These are phyloP conservation scores for Saturnispora dispora DNA, from an alignment of 805 yeast genomes.

Conservation along the genomic window DNA sequence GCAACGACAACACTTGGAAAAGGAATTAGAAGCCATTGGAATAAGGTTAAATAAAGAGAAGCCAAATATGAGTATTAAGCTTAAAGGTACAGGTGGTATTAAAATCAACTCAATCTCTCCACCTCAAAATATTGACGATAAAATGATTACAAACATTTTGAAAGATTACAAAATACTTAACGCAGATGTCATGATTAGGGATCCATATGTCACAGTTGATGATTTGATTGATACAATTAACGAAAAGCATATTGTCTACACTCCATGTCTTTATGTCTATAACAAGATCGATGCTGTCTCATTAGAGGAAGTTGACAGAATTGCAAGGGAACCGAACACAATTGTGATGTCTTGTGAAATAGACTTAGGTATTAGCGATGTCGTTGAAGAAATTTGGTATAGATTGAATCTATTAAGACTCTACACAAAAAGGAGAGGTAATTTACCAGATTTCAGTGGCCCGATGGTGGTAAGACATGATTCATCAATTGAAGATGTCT, in stretches of 20 bases:
- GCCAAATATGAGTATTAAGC: conserved; percentile 72
- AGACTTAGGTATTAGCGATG: conserved; percentile 78
- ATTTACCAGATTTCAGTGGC: conserved; percentile 69
- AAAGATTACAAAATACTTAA: conserved; percentile 86
- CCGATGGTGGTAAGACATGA: conserved; percentile 84
- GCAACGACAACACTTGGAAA: conserved; percentile 78
- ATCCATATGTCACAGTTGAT: conserved; percentile 82
- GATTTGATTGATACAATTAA: conserved; percentile 89
- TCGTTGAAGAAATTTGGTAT: conserved; percentile 90
- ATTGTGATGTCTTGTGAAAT: conserved; percentile 89
- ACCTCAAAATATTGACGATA: conserved; percentile 74
- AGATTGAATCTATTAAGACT: conserved; percentile 71
- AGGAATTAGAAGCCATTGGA: conserved; percentile 89
- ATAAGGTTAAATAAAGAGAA: conserved; percentile 73
- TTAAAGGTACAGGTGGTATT: conserved; percentile 87
- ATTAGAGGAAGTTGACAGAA: conserved; percentile 83
- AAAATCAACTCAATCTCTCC: conserved; percentile 75
- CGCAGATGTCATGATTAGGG: conserved; percentile 87
- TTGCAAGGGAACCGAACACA: conserved; percentile 88
- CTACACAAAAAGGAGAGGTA: conserved; percentile 83
- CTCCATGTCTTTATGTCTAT: conserved; percentile 87
- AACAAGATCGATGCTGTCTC: conserved; percentile 95
- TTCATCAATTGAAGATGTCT: conserved; percentile 75
- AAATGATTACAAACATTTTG: conserved; percentile 62
- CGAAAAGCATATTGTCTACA: conserved; percentile 77